Percentiles rank a stretch among this genome's conserved stretches.
Conservation (phyloP, 75 land plant species). For the Pinus tabuliformis region DNA sequence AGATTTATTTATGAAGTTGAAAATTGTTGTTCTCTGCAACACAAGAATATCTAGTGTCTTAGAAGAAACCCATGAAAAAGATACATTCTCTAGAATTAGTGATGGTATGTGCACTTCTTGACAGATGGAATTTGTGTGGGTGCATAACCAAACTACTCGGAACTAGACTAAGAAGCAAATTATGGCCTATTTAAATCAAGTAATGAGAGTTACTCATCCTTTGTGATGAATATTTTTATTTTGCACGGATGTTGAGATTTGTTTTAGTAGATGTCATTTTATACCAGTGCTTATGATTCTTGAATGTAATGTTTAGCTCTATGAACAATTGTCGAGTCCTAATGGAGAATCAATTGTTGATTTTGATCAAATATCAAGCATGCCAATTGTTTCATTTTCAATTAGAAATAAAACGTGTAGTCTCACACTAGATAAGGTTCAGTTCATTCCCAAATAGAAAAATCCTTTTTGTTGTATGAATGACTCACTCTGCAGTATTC, state of each 20-base stretch:
- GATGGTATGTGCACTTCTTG: constrained; percentile 55
- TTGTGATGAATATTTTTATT: constrained; percentile 1
- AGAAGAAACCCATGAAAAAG: constrained; percentile 24
- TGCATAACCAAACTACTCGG: constrained; percentile 52
- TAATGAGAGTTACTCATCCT: constrained; percentile 1
- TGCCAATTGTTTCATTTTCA: constrained; percentile 48
- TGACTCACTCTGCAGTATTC: neutral
- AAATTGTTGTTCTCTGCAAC: constrained; percentile 25
- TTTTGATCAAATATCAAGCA: constrained; percentile 27
- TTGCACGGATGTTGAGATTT: neutral
- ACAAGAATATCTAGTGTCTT: constrained; percentile 43
- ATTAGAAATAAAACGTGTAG: constrained; percentile 33
- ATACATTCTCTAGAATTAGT: constrained; percentile 5
- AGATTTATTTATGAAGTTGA: too few species aligned
- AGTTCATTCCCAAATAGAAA: neutral
- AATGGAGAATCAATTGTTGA: constrained; percentile 52
- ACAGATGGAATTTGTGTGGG: constrained; percentile 84
- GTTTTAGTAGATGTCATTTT: too few species aligned
- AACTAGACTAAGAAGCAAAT: constrained; percentile 54
- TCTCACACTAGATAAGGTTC: constrained; percentile 53
- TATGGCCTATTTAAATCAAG: constrained; percentile 61
- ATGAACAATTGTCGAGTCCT: constrained; percentile 59
- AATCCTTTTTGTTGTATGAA: too few species aligned
- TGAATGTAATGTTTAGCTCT: constrained; percentile 26
- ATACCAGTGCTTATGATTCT: neutral